Conservation (phyloP, 345 rosid species). For the Rhodamnia argentea region DNA sequence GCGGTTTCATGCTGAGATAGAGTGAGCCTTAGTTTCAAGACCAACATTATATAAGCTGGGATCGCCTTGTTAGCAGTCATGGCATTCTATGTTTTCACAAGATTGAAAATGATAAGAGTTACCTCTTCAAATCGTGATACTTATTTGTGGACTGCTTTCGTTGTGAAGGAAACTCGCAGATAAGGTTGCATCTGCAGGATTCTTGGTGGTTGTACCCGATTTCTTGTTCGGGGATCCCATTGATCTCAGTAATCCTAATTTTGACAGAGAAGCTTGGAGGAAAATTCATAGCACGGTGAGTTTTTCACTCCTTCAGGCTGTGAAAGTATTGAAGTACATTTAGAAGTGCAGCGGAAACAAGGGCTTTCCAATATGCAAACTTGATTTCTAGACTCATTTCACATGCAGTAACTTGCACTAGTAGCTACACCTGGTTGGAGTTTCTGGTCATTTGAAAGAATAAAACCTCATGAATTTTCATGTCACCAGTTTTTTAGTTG, state of each 20-base stretch:
- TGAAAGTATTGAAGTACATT: not conserved
- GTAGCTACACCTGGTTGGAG: not conserved
- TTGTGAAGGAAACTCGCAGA: constrained; percentile 25
- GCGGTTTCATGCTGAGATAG: not conserved
- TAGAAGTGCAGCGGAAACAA: not conserved
- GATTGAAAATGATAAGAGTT: not conserved
- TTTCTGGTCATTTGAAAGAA: not conserved
- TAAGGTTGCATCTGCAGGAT: constrained; percentile 25
- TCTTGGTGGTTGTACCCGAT: constrained; percentile 22
- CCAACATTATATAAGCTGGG: not conserved
- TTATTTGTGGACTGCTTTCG: not conserved
- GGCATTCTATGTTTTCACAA: not conserved
- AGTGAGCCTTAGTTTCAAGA: not conserved
- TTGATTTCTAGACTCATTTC: not conserved
- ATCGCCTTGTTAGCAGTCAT: not conserved
- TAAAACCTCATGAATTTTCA: not conserved
- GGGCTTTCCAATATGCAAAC: not conserved
- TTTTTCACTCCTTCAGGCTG: not conserved
- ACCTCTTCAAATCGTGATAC: not conserved
- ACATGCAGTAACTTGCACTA: not conserved
- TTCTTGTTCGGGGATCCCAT: constrained; percentile 6
- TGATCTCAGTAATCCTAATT: not conserved
- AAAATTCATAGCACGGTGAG: constrained; percentile 9
- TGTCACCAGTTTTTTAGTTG: not conserved
- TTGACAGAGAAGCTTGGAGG: constrained; percentile 10